A percentile compares a stretch with the other conserved stretches of the same genome.
phyloP scores from a whole-genome alignment of 495 filamentous ascomycete species.

The Daldinia caldariorum region DNA sequence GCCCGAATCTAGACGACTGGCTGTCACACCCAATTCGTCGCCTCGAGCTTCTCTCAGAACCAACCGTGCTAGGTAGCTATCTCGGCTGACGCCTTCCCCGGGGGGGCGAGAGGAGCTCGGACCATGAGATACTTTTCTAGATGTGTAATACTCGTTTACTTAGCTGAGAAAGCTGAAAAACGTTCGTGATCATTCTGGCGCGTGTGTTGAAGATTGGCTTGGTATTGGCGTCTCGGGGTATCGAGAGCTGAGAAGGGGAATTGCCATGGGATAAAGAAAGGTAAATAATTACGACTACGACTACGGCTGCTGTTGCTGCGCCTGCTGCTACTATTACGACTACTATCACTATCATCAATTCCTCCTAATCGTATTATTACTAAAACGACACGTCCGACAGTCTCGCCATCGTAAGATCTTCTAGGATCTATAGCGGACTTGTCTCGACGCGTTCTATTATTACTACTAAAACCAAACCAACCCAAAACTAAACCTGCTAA shows the following conservation, averaged over 20 bases:
- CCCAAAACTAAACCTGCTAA: background rate
- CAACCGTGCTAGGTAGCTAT: background rate
- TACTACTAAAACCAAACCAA: background rate
- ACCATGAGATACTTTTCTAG: background rate
- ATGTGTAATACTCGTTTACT: background rate
- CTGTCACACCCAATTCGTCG: background rate
- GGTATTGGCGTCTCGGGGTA: background rate
- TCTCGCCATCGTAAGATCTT: background rate
- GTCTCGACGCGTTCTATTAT: background rate
- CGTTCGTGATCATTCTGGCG: background rate
- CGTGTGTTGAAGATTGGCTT: background rate
- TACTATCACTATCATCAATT: no score
- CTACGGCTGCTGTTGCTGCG: background rate
- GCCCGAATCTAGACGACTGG: constrained; percentile 1
- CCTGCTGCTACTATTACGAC: background rate
- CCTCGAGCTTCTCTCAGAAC: constrained; percentile 9
- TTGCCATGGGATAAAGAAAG: background rate
- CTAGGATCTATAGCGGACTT: background rate
- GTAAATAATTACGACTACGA: background rate
- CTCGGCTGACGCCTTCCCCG: background rate
- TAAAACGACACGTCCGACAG: background rate
- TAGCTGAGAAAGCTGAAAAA: background rate
- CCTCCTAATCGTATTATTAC: background rate
- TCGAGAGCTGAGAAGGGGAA: background rate
- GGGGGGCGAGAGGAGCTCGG: background rate